A percentile compares a stretch with the other conserved stretches of the same genome.
Evolutionary conservation across 257 asterid genomes (phyloP).

Genomic region (Nicotiana noctiflora): DNA sequence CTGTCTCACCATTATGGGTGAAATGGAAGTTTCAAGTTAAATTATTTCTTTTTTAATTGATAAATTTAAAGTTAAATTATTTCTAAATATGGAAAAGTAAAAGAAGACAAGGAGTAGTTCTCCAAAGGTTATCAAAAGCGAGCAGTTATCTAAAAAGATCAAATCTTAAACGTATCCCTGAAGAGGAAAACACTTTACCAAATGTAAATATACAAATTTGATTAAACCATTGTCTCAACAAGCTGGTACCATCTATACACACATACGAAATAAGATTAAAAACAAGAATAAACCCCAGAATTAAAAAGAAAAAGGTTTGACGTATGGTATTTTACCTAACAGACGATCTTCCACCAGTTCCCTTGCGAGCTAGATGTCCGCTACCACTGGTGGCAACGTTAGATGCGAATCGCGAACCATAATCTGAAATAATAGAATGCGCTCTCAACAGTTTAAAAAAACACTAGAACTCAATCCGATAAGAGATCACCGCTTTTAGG

Average conservation of each 20-base stretch:
- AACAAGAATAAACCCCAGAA: not conserved
- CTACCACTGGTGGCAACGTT: slow-evolving; percentile 62
- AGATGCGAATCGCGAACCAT: slow-evolving; percentile 66
- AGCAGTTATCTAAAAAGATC: not conserved
- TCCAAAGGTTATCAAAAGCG: not conserved
- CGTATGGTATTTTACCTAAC: slow-evolving; percentile 50
- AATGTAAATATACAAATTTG: not conserved
- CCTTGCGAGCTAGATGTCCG: slow-evolving; percentile 89
- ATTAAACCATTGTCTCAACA: not conserved
- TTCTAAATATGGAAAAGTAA: too few relatives aligned
- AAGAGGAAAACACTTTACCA: not conserved
- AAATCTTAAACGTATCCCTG: not conserved
- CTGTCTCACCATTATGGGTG: too few relatives aligned
- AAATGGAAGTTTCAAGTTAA: too few relatives aligned
- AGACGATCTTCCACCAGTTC: slow-evolving; percentile 98
- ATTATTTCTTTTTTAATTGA: too few relatives aligned
- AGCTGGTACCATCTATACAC: not conserved
- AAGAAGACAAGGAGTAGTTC: too few relatives aligned
- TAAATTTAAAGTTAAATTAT: too few relatives aligned
- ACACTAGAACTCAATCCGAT: not conserved
- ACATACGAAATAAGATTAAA: not conserved
- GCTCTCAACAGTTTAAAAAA: slow-evolving; percentile 2
- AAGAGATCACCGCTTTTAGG: not conserved
- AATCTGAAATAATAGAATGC: slow-evolving; percentile 32
- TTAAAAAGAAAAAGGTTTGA: slow-evolving; percentile 10